Evolutionary conservation across 305 asterid genomes (phyloP).

Genomic region (Solanum chacoense): DNA sequence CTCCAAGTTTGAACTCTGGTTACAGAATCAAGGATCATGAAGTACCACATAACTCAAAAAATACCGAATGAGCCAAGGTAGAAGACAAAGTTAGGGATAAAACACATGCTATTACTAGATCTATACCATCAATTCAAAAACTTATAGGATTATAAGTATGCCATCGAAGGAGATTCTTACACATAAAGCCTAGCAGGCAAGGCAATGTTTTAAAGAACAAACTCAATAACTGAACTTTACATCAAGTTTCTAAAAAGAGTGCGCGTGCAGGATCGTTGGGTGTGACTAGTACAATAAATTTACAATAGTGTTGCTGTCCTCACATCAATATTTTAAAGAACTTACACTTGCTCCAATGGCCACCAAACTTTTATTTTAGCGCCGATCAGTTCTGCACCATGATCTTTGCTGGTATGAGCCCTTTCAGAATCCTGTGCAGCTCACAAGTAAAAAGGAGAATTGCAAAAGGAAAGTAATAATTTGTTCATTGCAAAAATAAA

Average conservation of each 20-base stretch:
- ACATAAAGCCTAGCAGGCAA: background rate
- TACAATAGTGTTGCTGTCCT: background rate
- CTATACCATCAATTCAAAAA: background rate
- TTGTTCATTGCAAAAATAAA: background rate
- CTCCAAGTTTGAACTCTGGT: background rate
- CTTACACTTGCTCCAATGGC: constrained; percentile 55
- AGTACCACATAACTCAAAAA: background rate
- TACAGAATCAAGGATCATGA: background rate
- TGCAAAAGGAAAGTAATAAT: background rate
- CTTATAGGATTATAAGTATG: background rate
- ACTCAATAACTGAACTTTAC: background rate
- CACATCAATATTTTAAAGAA: constrained; percentile 4
- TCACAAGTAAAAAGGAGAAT: background rate
- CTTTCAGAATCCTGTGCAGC: constrained; percentile 20
- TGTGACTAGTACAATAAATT: background rate
- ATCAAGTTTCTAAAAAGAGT: background rate
- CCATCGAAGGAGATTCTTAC: background rate
- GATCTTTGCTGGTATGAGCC: constrained; percentile 6
- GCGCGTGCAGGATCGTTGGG: background rate
- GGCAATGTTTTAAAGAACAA: background rate
- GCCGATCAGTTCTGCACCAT: constrained; percentile 33
- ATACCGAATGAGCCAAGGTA: background rate
- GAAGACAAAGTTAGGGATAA: background rate
- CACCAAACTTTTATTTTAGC: constrained; percentile 55
- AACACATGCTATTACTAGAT: background rate